Percentiles rank a stretch among this genome's conserved stretches.
Evolutionary conservation across 192 early-diverging fungal genomes (phyloP).

Genomic region (Linnemannia hyalina): DNA sequence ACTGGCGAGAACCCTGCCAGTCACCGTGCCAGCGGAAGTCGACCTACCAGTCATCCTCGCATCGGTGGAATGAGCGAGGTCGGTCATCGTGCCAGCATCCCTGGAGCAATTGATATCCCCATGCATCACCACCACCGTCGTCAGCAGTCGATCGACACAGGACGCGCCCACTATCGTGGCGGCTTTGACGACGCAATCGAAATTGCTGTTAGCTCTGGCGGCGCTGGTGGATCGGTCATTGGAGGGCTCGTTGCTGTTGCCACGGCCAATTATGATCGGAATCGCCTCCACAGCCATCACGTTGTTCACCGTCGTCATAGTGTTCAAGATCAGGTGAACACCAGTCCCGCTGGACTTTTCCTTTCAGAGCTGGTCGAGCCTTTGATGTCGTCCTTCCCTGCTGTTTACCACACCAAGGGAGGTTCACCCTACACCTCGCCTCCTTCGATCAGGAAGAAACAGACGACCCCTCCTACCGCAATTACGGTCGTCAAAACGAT

Average conservation of each 20-base stretch:
- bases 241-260: not conserved
- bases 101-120: not conserved
- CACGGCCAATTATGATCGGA: not conserved
- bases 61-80: not conserved
- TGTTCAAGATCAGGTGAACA: not conserved
- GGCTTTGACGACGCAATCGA: not conserved
- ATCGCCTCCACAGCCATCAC: not conserved
- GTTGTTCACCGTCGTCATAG: not conserved
- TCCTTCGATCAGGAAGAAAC: constrained; percentile 7
- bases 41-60: not conserved
- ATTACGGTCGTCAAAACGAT: constrained; percentile 23
- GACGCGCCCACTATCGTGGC: not conserved
- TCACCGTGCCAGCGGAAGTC: not conserved
- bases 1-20: not conserved
- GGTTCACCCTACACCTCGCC: not conserved
- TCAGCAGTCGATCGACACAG: not conserved
- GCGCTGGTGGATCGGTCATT: not conserved
- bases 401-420: not conserved
- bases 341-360: not conserved
- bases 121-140: not conserved
- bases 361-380: not conserved
- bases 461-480: not conserved
- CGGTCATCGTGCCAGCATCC: not conserved
- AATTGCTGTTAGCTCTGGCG: not conserved
- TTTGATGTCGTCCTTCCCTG: not conserved